phyloP scores from a whole-genome alignment of 1,284 basidiomycete genomes.

The Fomes fomentarius region DNA sequence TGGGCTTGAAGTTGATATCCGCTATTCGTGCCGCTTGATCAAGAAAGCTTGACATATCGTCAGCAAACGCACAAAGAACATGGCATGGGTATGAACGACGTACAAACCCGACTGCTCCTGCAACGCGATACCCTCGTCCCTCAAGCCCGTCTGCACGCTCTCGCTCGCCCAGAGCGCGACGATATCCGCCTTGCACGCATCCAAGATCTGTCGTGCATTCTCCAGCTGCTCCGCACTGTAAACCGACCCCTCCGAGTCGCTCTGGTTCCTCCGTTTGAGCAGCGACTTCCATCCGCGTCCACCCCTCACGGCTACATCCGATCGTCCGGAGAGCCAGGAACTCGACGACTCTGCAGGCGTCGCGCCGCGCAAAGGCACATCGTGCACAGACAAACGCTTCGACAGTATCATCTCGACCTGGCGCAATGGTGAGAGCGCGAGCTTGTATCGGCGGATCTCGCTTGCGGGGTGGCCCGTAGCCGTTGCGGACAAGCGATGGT shows the following conservation, averaged over 20 bases:
- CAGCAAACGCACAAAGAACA: not conserved
- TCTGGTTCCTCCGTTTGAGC: constrained; percentile 18
- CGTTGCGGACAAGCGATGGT: constrained; percentile 11
- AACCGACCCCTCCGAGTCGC: constrained; percentile 3
- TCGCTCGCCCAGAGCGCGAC: constrained; percentile 49
- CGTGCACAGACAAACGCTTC: constrained; percentile 27
- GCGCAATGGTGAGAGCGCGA: constrained; percentile 54
- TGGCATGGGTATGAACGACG: constrained; percentile 32
- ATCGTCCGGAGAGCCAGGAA: constrained; percentile 41
- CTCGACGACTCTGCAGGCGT: not conserved
- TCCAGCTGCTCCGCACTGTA: constrained; percentile 36
- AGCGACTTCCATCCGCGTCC: constrained; percentile 50
- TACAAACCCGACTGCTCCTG: constrained; percentile 65
- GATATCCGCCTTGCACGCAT: constrained; percentile 57
- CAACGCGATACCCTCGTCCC: constrained; percentile 45
- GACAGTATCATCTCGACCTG: constrained; percentile 55
- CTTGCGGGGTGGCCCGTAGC: constrained; percentile 26
- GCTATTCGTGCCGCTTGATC: constrained; percentile 55
- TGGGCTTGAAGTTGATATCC: constrained; percentile 51
- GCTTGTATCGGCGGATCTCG: constrained; percentile 46
- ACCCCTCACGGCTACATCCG: constrained; percentile 51
- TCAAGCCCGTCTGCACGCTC: constrained; percentile 45
- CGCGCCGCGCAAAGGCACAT: constrained; percentile 9
- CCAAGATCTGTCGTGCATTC: constrained; percentile 50
- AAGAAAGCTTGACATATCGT: constrained; percentile 48